Base-by-base conservation (phyloP, 495 filamentous ascomycete species). In the Immersiella caudata region DNA sequence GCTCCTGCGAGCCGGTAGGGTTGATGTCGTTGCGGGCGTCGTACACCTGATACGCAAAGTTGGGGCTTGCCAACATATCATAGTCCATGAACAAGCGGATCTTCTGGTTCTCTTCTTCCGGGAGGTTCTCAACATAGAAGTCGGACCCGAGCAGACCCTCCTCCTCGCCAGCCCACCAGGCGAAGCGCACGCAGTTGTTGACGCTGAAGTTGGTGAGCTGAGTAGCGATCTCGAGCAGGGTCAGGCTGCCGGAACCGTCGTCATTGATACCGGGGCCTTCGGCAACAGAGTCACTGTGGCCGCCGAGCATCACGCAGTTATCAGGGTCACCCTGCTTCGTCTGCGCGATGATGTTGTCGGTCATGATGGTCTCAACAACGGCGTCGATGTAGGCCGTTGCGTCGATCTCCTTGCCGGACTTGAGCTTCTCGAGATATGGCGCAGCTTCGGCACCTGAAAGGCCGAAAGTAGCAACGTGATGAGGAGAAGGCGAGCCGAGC, bases 71-170 rank as follows among this genome's bases (percentile, higher is more conserved):
- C 68, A 87, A 75, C 85, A 87, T 87, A 68, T 87, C 85, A 69
- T 86, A 87, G 71, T 87, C 84, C 80, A 87, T 85, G 68, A 85
- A 86, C 27, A 87, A 75, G 3, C 83, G 80, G 64, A 87, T 86
- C 74, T 85, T 85, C 63, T 74, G 33, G 72, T 84, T 85, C 69
- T 86, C 85, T 12, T 81, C 79, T 8, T 75, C 64, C 0, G 82
- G 74, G 20, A 87, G 76, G 49, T 74, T 74, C 24, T 76, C 74
- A 52, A 85, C 84, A 65, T 85, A 87, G 74, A 83, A 85, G 69
- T 85, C 82, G 1, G 82, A 84, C 0, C 85, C 86, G 0, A 88
- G 78, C n/a, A 86, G 79, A 1, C 84, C 84, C 70, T 86, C 84
- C 71, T 88, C 86, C 66, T 87, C 85, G 40, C 80, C 84, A 6